Evolutionary conservation across 1,139 yeast species (phyloP), one percentile per base, ranked within the genome.

Genomic region (Maudiozyma humilis): DNA sequence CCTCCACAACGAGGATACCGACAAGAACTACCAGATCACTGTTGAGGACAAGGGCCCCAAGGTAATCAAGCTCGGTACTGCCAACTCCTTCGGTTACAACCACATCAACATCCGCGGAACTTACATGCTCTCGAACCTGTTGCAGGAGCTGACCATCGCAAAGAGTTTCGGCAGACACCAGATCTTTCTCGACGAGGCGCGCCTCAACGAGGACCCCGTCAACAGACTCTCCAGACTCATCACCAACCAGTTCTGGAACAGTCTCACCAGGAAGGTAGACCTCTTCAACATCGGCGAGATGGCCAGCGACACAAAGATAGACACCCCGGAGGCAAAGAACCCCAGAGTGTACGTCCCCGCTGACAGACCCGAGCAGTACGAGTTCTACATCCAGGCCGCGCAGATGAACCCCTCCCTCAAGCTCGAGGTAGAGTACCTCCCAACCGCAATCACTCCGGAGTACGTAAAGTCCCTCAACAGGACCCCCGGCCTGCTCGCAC

Each of bases 41-140:
- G 82, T 88, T 43, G 96, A 88, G 57, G 96, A 88, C 62, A 75
- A 79, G 2, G 96, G 96, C 0, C 96, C 96, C n/a, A 88, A 88
- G 59, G 93, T 84, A 14, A 69, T 87, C 50, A 73, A 79, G 51
- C 70, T 88, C 35, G 95, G 95, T 5, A 86, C 96, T 0, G 86
- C 80, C 40, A 84, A 84, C 60, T 85, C 95, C 2, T 77, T 81
- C 53, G 96, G 96, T 1, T 84, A 67, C 63, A 79, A 77, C 38
- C 81, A 78, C 54, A 73, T 76, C 38, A 86, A 82, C 44, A 73
- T 89, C 43, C 70, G 95, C 51, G 97, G 97, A 13, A 88, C 96
- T 0, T 89, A 89, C 60, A 85, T 85, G 91, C 70, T 89, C 43
- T 83, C 95, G 1, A 89, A 89, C 62, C 66, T 89, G 43, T 71